Base-by-base conservation (phyloP, 805 yeast genomes). In the Wickerhamomyces xylosicus region DNA sequence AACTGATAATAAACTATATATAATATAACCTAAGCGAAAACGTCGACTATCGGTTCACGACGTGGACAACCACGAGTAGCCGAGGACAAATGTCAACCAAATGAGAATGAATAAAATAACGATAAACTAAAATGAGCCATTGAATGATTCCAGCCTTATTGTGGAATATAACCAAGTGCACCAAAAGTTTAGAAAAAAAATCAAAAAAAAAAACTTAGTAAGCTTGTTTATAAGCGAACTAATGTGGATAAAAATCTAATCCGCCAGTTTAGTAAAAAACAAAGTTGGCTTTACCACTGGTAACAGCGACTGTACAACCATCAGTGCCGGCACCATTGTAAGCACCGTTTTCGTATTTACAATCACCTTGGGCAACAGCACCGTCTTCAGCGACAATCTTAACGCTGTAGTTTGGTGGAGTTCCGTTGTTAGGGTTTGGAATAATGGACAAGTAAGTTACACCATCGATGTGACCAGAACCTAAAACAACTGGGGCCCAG, bases 401-500 rank as follows among this genome's bases (percentile, higher is more conserved):
- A 48, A 82, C 76, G 53, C 72, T 78, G 71, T 62, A 82, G 71
- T 78, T 79, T 56, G 79, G 71, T 39, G 87, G 64, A 20, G 69
- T 59, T 19, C 58, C 47, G 73, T 85, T 85, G 77, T 89, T 87
- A 57, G 97, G 95, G 71, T 90, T 90, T 64, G 96, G 95, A 65
- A 87, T 85, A 63, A 90, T 69, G 13, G 96, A 85, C 54, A 90
- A 66, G 73, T 85, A 89, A 39, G 95, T 69, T 55, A 77, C 67
- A 46, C 74, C 72, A 43, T 53, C 45, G 45, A 83, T 69, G 64
- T 72, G 69, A 58, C 97, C 97, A 40, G 97, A 86, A 62, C 98
- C 98, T 54, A 92, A 71, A 65, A 80, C 85, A 50, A 90, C 71
- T 54, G 97, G 97, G 48, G 97, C 95, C 96, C 95, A 90, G 84